Conservation (phyloP, 495 filamentous ascomycete genomes). For the Pyronema omphalodes region DNA sequence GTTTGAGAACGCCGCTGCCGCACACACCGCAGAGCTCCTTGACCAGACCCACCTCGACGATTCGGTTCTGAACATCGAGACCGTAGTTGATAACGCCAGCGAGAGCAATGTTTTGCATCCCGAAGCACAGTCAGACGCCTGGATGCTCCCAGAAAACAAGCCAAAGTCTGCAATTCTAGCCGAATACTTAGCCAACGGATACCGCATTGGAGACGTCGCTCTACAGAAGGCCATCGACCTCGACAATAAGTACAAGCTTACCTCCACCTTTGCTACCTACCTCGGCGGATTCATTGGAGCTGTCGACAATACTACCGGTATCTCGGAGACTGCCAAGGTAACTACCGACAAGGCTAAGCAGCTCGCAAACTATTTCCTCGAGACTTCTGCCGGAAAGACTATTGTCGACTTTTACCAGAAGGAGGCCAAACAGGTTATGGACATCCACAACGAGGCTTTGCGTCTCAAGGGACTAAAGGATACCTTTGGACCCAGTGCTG, state of each 20-base stretch:
- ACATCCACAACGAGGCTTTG: constrained; percentile 78
- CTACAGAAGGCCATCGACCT: constrained; percentile 70
- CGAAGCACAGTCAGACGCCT: constrained; percentile 25
- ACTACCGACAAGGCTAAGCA: constrained; percentile 35
- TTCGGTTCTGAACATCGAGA: constrained; percentile 69
- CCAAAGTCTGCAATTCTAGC: constrained; percentile 80
- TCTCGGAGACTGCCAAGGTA: constrained; percentile 25
- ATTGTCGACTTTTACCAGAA: constrained; percentile 70
- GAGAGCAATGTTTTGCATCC: constrained; percentile 41
- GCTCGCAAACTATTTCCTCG: constrained; percentile 84
- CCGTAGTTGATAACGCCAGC: constrained; percentile 36
- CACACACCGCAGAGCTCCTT: constrained; percentile 75
- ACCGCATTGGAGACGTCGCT: constrained; percentile 66
- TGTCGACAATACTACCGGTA: constrained; percentile 57
- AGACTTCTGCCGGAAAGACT: constrained; percentile 68
- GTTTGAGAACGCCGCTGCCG: constrained; percentile 89
- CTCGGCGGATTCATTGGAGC: constrained; percentile 36
- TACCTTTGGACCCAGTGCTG: no score
- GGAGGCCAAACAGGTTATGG: constrained; percentile 65
- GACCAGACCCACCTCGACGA: constrained; percentile 44
- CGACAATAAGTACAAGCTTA: constrained; percentile 79
- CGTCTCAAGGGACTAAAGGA: constrained; percentile 34
- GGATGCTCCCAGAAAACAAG: constrained; percentile 71
- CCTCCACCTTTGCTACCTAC: constrained; percentile 45
- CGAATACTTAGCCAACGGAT: constrained; percentile 90